Evolutionary conservation across 1,139 yeast species (phyloP).

Genomic region (Kodamaea sp.): DNA sequence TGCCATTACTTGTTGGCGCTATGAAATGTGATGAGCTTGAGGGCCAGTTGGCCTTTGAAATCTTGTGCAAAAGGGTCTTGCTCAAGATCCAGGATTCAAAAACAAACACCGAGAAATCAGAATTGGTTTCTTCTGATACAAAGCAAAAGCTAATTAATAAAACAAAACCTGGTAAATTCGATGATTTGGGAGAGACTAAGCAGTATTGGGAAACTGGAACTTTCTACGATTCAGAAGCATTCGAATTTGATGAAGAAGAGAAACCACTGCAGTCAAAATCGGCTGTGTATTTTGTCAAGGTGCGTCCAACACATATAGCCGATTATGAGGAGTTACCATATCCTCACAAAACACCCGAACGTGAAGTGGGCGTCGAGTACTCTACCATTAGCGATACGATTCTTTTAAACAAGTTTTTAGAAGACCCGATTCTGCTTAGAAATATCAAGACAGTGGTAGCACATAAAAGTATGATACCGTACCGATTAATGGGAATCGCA

Average conservation of each 20-base stretch:
- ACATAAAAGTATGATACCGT: slow-evolving; percentile 11
- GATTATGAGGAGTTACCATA: slow-evolving; percentile 1
- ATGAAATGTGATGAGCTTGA: slow-evolving; percentile 15
- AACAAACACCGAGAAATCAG: slow-evolving; percentile 2
- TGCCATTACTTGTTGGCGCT: slow-evolving; percentile 9
- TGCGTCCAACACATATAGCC: too few species aligned
- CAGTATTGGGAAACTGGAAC: slow-evolving; percentile 9
- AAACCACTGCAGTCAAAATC: too few species aligned
- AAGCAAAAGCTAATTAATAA: not conserved
- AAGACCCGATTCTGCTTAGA: slow-evolving; percentile 8
- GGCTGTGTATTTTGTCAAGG: too few species aligned
- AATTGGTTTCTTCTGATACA: not conserved
- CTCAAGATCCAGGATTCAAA: slow-evolving; percentile 13
- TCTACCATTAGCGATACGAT: slow-evolving; percentile 8
- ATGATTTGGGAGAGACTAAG: slow-evolving; percentile 3
- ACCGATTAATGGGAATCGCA: slow-evolving; percentile 6
- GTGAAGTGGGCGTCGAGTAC: slow-evolving; percentile 10
- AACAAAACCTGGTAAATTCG: not conserved
- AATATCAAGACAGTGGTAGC: slow-evolving; percentile 14
- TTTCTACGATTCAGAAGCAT: too few species aligned
- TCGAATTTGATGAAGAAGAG: too few species aligned
- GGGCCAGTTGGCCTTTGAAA: slow-evolving; percentile 15
- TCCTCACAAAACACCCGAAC: slow-evolving; percentile 7
- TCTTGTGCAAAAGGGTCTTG: slow-evolving; percentile 15
- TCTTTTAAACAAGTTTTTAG: slow-evolving; percentile 11